Evolutionary conservation across 345 rosid species (phyloP).

Genomic region (Salix caprea): DNA sequence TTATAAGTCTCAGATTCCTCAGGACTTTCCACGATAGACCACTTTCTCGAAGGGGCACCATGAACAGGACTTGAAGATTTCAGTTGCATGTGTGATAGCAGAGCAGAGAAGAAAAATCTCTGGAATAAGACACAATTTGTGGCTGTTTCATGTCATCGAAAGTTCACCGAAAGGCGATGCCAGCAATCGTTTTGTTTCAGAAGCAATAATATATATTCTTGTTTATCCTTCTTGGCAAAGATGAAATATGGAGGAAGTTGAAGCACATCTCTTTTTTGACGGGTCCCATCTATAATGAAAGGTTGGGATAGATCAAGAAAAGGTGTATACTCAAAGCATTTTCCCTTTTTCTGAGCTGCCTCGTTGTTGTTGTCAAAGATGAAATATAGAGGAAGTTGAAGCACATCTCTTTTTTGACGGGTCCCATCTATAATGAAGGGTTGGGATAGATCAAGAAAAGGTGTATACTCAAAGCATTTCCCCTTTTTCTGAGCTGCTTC

Average conservation of each 20-base stretch:
- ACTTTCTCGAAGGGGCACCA: too few relatives aligned
- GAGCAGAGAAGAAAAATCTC: neutral
- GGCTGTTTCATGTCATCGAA: neutral
- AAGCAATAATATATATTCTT: neutral
- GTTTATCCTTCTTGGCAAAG: neutral
- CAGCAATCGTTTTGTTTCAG: neutral
- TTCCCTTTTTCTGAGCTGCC: too few relatives aligned
- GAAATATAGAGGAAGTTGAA: neutral
- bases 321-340: neutral
- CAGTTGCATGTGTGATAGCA: neutral
- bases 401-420: too few relatives aligned
- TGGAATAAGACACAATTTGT: too few relatives aligned
- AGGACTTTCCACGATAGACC: neutral
- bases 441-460: neutral
- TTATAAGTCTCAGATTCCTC: neutral
- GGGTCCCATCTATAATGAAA: too few relatives aligned
- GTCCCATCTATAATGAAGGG: too few relatives aligned
- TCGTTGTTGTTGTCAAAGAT: too few relatives aligned
- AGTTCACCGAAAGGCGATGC: neutral
- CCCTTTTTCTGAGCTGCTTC: too few relatives aligned
- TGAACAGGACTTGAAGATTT: neutral
- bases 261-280: too few relatives aligned
- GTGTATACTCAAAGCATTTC: neutral
- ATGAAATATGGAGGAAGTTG: neutral
- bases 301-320: neutral